These are phyloP conservation scores for Zoysia matrella DNA, from an alignment of 202 grass and related monocot species.

Conservation along the genomic window DNA sequence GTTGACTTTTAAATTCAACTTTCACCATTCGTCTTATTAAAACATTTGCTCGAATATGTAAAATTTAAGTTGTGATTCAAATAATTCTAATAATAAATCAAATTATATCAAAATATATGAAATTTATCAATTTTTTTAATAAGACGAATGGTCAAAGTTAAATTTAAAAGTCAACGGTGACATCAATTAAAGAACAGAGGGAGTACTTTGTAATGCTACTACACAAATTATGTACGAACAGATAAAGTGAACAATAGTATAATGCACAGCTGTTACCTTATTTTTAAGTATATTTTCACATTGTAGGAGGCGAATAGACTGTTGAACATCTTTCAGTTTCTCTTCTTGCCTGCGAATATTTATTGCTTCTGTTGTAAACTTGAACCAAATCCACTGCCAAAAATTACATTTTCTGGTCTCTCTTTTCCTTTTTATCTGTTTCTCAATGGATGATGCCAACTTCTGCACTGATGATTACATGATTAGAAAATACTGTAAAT, in stretches of 20 bases:
- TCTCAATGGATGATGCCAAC: slow-evolving; percentile 58
- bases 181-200: no score
- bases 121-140: no score
- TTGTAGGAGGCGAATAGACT: slow-evolving; percentile 59
- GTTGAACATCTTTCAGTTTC: slow-evolving; percentile 53
- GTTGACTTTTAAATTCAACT: no score
- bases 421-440: slow-evolving; percentile 54
- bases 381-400: slow-evolving; percentile 53
- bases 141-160: no score
- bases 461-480: slow-evolving; percentile 51
- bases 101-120: no score
- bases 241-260: slow-evolving; percentile 12
- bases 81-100: no score
- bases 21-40: no score
- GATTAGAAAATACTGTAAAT: not conserved
- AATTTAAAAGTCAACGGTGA: no score
- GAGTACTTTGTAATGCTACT: not conserved
- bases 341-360: slow-evolving; percentile 47
- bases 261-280: slow-evolving; percentile 54
- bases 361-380: slow-evolving; percentile 45
- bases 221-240: not conserved
- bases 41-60: no score
- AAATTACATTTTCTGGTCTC: slow-evolving; percentile 38
- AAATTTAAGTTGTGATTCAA: no score
- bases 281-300: slow-evolving; percentile 69